Conservation (phyloP, 768 basidiomycete species). For the Naganishia friedmannii region DNA sequence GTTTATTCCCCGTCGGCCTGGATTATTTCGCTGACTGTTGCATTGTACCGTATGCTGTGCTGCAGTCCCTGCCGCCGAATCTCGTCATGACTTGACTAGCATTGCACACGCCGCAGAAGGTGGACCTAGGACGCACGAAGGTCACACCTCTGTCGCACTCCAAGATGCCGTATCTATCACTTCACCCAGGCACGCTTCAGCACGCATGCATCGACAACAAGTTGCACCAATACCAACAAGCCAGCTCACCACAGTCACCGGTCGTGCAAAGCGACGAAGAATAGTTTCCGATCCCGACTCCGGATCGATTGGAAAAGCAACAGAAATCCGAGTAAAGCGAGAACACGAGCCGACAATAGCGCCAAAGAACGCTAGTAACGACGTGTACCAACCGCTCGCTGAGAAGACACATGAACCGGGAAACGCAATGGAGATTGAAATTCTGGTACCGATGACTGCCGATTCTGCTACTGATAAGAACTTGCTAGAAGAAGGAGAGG, state of each 20-base stretch:
- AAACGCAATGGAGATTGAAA: not conserved
- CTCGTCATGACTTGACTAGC: not conserved
- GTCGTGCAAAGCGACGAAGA: constrained; percentile 20
- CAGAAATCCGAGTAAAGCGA: constrained; percentile 2
- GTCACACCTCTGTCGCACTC: not conserved
- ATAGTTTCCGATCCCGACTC: constrained; percentile 18
- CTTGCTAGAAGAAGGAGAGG: constrained; percentile 7
- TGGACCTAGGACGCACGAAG: not conserved
- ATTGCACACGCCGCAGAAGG: not conserved
- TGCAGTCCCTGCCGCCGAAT: not conserved
- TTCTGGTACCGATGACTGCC: not conserved
- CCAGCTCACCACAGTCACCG: not conserved
- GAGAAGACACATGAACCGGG: not conserved
- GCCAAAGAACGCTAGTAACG: not conserved
- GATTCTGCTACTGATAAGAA: not conserved
- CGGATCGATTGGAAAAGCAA: not conserved
- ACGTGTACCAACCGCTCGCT: not conserved
- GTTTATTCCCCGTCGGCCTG: not conserved
- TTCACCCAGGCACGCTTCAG: not conserved
- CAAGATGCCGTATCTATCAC: not conserved
- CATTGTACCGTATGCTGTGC: not conserved
- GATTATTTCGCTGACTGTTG: not conserved
- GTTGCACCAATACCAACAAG: not conserved
- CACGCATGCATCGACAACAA: not conserved
- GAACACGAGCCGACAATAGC: not conserved